phyloP scores from a whole-genome alignment of 495 filamentous ascomycete species.

The Tuber melanosporum region DNA sequence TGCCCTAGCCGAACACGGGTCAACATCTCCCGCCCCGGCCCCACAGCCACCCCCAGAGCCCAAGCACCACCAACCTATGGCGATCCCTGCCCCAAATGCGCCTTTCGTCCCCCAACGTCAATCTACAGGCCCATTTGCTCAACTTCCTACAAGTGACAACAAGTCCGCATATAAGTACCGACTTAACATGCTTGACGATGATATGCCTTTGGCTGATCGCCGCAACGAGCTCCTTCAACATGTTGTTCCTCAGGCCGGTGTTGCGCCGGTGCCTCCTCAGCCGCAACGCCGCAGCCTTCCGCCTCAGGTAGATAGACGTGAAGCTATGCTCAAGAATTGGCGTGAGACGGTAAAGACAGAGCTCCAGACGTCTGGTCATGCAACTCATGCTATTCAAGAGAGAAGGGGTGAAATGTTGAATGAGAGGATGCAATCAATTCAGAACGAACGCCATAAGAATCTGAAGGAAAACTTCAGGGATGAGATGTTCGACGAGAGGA shows the following conservation, averaged over 20 bases:
- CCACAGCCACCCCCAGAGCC: slow-evolving; percentile 26
- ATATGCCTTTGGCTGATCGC: slow-evolving; percentile 69
- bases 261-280: slow-evolving; percentile 42
- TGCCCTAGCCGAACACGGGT: slow-evolving; percentile 39
- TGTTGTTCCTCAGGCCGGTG: slow-evolving; percentile 28
- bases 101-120: slow-evolving; percentile 36
- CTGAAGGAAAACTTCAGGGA: slow-evolving; percentile 46
- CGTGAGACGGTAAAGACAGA: slow-evolving; percentile 65
- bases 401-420: slow-evolving; percentile 48
- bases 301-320: slow-evolving; percentile 20
- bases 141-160: slow-evolving; percentile 9
- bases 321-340: slow-evolving; percentile 63
- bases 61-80: slow-evolving; percentile 36
- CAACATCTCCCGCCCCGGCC: slow-evolving; percentile 28
- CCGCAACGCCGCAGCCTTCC: slow-evolving; percentile 38
- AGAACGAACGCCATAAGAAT: slow-evolving; percentile 43
- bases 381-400: slow-evolving; percentile 42
- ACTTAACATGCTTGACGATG: slow-evolving; percentile 50
- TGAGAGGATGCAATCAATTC: slow-evolving; percentile 39
- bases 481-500: slow-evolving; percentile 58
- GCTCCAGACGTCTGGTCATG: slow-evolving; percentile 46
- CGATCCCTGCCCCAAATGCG: slow-evolving; percentile 1
- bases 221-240: slow-evolving; percentile 51
- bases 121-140: slow-evolving; percentile 2
- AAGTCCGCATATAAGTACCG: slow-evolving; percentile 27